These are phyloP conservation scores for Erythrophleum fordii DNA, from an alignment of 306 rosid species.

Conservation along the genomic window DNA sequence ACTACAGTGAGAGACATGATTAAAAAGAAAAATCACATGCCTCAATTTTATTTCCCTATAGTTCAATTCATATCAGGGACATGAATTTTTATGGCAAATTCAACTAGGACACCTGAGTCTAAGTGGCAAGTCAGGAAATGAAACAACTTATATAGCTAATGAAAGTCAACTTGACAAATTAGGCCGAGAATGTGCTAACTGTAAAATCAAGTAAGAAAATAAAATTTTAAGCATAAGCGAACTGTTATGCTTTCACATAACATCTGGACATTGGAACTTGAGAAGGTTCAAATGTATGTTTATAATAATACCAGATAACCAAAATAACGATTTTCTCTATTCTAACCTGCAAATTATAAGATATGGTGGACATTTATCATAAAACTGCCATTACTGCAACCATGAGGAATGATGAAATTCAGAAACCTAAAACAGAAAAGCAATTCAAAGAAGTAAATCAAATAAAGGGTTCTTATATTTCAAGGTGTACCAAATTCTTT, in stretches of 20 bases:
- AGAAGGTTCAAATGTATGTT: conserved; percentile 10
- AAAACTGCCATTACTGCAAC: conserved; percentile 15
- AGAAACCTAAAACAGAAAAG: conserved; percentile 34
- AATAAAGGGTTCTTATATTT: conserved; percentile 54
- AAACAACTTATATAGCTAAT: conserved; percentile 29
- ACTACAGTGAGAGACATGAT: not conserved
- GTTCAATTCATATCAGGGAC: conserved; percentile 6
- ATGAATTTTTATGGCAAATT: conserved; percentile 12
- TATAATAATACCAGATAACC: conserved; percentile 17
- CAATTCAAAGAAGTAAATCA: conserved; percentile 41
- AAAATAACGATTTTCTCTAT: conserved; percentile 26
- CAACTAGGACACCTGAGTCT: conserved; percentile 1
- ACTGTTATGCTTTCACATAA: not conserved
- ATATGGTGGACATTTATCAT: not conserved
- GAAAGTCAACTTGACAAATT: not conserved
- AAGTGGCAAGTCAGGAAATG: conserved; percentile 31
- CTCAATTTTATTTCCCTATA: not conserved
- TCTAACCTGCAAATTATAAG: conserved; percentile 13
- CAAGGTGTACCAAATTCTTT: conserved; percentile 57
- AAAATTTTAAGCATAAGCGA: not conserved
- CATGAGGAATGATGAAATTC: conserved; percentile 32
- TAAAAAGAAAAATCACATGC: not conserved
- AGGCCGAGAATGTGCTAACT: not conserved
- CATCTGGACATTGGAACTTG: not conserved
- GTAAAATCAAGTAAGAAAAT: conserved; percentile 13